These are phyloP conservation scores for Lodderomyces elongisporus DNA, from an alignment of 1,139 yeast species.

Conservation along the genomic window DNA sequence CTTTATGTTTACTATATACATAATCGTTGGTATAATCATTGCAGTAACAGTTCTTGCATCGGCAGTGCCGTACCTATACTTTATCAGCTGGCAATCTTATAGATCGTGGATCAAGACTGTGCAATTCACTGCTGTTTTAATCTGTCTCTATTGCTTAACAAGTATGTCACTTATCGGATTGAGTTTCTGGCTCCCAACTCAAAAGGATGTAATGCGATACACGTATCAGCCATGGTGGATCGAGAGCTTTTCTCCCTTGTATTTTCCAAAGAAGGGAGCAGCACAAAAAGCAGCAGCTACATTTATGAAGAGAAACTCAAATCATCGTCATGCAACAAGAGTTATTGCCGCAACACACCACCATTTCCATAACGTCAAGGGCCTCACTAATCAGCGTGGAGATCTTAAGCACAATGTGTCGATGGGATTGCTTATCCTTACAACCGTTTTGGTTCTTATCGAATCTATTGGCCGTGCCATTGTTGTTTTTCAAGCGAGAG, in stretches of 20 bases:
- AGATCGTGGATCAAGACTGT: slow-evolving; percentile 26
- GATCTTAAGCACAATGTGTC: slow-evolving; percentile 34
- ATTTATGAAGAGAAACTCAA: slow-evolving; percentile 40
- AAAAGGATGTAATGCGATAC: slow-evolving; percentile 40
- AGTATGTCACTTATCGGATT: slow-evolving; percentile 31
- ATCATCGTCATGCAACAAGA: slow-evolving; percentile 40
- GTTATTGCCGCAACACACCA: slow-evolving; percentile 44
- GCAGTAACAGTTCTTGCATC: slow-evolving; percentile 32
- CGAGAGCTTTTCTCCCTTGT: slow-evolving; percentile 37
- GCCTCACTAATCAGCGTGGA: slow-evolving; percentile 38
- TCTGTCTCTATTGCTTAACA: slow-evolving; percentile 32
- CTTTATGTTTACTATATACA: slow-evolving; percentile 29
- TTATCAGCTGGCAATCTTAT: slow-evolving; percentile 20
- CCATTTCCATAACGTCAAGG: slow-evolving; percentile 38
- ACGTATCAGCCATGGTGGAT: slow-evolving; percentile 49
- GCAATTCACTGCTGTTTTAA: slow-evolving; percentile 27
- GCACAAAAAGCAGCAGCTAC: slow-evolving; percentile 37
- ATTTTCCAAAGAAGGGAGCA: slow-evolving; percentile 36
- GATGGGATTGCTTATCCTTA: slow-evolving; percentile 25
- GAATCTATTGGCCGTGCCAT: slow-evolving; percentile 31
- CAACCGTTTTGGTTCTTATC: slow-evolving; percentile 33
- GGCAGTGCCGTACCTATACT: slow-evolving; percentile 30
- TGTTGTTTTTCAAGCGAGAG: slow-evolving; percentile 27
- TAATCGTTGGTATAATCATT: slow-evolving; percentile 26
- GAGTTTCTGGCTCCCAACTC: slow-evolving; percentile 40